Conservation (phyloP, 345 rosid genomes). For the Rhodamnia rubescens region DNA sequence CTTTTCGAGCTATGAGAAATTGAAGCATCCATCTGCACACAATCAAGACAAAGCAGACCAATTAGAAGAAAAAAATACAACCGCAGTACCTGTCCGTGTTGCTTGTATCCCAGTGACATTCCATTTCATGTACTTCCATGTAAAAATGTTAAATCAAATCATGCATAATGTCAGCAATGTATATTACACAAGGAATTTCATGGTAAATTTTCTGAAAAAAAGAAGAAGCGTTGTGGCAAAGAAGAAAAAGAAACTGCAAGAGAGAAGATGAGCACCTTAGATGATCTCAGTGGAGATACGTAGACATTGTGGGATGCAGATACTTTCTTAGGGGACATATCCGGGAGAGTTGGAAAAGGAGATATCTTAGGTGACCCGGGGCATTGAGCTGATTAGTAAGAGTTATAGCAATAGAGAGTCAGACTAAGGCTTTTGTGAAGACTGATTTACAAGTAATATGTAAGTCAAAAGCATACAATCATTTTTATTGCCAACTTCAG, state of each 20-base stretch:
- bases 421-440: neutral
- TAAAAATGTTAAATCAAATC: neutral
- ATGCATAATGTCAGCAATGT: neutral
- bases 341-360: constrained; percentile 81
- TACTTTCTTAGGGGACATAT: constrained; percentile 95
- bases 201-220: neutral
- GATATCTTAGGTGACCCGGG: constrained; percentile 85
- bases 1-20: constrained; percentile 82
- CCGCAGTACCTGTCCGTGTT: neutral
- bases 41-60: neutral
- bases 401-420: neutral
- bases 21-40: constrained; percentile 83
- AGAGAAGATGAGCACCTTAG: constrained; percentile 51
- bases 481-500: constrained; percentile 43
- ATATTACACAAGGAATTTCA: neutral
- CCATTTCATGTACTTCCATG: neutral
- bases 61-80: neutral
- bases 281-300: constrained; percentile 87
- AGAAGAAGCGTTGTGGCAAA: neutral
- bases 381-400: constrained; percentile 45
- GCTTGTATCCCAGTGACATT: neutral
- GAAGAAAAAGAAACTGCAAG: neutral
- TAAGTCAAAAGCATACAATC: constrained; percentile 31
- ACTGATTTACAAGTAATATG: neutral
- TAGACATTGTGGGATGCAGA: constrained; percentile 84